These are phyloP conservation scores for Ceratocystis destructans DNA, from an alignment of 2,329 filamentous ascomycete genomes.

Conservation along the genomic window DNA sequence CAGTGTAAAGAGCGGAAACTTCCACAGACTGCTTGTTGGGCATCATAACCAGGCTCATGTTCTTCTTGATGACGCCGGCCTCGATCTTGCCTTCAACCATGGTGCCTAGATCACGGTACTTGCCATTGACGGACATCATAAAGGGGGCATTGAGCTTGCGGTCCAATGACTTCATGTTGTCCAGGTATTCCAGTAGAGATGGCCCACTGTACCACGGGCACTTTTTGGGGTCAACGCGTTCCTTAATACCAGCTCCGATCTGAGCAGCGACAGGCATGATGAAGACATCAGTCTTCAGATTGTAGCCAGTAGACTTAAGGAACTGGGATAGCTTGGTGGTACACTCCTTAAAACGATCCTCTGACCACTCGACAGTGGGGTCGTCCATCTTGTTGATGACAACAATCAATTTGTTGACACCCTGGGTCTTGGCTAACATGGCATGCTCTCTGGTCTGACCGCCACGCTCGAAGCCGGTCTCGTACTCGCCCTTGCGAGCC, in stretches of 20 bases:
- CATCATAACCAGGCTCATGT: slow-evolving; percentile 80
- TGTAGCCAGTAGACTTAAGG: slow-evolving; percentile 86
- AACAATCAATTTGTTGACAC: slow-evolving; percentile 90
- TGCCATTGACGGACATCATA: slow-evolving; percentile 96
- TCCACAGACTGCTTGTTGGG: slow-evolving; percentile 74
- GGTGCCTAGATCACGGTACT: slow-evolving; percentile 94
- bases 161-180: slow-evolving; percentile 81
- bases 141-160: slow-evolving; percentile 95
- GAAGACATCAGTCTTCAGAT: slow-evolving; percentile 79
- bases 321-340: slow-evolving; percentile 76
- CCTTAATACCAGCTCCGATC: slow-evolving; percentile 72
- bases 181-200: slow-evolving; percentile 88
- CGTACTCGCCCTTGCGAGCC: slow-evolving; percentile 94
- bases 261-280: slow-evolving; percentile 97
- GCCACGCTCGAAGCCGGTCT: slow-evolving; percentile 92
- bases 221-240: slow-evolving; percentile 61
- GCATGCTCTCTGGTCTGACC: slow-evolving; percentile 96
- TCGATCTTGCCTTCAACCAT: slow-evolving; percentile 97
- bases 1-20: slow-evolving; percentile 77
- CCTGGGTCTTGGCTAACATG: slow-evolving; percentile 93
- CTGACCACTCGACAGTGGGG: slow-evolving; percentile 86
- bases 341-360: slow-evolving; percentile 87
- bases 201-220: slow-evolving; percentile 79
- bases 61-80: slow-evolving; percentile 86
- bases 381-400: slow-evolving; percentile 99